phyloP scores from a whole-genome alignment of 805 yeast species.

The Diddensiella transvaalensis region DNA sequence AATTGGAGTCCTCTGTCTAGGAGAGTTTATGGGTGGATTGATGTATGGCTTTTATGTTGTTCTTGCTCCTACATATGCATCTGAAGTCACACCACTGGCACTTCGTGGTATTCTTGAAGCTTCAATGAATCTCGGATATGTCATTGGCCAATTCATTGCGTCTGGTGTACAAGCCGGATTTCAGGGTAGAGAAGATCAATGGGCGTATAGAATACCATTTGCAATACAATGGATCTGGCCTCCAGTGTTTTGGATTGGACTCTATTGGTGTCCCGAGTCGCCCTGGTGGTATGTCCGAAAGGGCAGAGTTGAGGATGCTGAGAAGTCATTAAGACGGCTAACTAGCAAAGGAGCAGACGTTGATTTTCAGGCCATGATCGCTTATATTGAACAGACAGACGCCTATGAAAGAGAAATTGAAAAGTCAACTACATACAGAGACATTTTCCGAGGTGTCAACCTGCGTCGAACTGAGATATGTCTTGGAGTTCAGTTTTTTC shows the following conservation, averaged over 20 bases:
- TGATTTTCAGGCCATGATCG: constrained; percentile 36
- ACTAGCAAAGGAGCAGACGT: constrained; percentile 34
- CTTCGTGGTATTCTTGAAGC: constrained; percentile 8
- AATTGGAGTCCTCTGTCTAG: constrained; percentile 35
- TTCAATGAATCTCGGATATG: constrained; percentile 46
- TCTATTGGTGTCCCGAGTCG: constrained; percentile 38
- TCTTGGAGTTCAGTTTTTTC: neutral
- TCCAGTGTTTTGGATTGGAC: constrained; percentile 14
- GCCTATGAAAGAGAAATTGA: constrained; percentile 9
- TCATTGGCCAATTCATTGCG: constrained; percentile 52
- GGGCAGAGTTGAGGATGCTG: constrained; percentile 42
- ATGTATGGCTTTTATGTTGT: constrained; percentile 53
- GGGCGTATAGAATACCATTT: constrained; percentile 51
- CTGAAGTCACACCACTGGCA: constrained; percentile 11
- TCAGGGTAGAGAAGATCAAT: constrained; percentile 23
- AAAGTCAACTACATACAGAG: constrained; percentile 4
- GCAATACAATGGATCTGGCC: constrained; percentile 49
- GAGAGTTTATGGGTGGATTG: constrained; percentile 35
- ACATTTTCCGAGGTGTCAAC: constrained; percentile 13
- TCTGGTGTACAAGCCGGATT: constrained; percentile 46
- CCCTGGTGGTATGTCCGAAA: constrained; percentile 53
- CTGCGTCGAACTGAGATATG: neutral
- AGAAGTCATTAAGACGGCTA: constrained; percentile 38
- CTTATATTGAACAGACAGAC: constrained; percentile 47
- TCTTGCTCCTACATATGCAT: constrained; percentile 33